A percentile compares a stretch with the other conserved stretches of the same genome.
Evolutionary conservation across 139 green algal species (phyloP).

Genomic region (Picochlorum sp.): DNA sequence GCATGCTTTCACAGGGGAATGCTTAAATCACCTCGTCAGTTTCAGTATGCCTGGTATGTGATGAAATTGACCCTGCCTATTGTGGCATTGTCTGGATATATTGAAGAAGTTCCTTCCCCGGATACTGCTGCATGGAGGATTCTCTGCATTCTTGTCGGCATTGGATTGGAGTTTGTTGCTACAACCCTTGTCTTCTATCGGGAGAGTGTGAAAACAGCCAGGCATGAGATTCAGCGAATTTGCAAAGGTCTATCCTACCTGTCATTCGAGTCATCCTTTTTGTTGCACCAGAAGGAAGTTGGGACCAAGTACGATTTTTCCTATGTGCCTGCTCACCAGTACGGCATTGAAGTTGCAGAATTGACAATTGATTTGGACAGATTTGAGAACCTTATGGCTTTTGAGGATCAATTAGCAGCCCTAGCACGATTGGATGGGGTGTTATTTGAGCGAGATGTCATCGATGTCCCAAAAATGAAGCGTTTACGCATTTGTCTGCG

Average conservation of each 20-base stretch:
- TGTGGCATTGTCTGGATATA: background rate
- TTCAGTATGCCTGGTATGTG: background rate
- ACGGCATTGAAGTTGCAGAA: background rate
- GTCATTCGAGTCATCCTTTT: background rate
- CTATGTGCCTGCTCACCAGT: background rate
- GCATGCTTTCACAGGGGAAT: background rate
- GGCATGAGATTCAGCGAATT: background rate
- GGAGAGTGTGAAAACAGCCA: background rate
- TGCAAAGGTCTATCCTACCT: background rate
- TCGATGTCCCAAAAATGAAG: too few relatives aligned
- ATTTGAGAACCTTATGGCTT: too few relatives aligned
- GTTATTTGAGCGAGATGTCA: too few relatives aligned
- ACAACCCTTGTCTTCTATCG: background rate
- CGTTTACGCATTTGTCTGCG: too few relatives aligned
- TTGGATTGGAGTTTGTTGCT: background rate
- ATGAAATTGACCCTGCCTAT: background rate
- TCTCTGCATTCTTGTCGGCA: background rate
- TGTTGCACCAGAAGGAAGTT: background rate
- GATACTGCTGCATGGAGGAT: background rate
- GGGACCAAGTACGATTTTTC: background rate
- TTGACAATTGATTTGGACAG: too few relatives aligned
- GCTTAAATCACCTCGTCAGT: background rate
- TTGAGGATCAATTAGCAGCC: too few relatives aligned
- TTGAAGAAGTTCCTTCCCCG: background rate
- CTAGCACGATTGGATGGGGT: too few relatives aligned